phyloP scores from a whole-genome alignment of 345 rosid species.

The Aegle marmelos region DNA sequence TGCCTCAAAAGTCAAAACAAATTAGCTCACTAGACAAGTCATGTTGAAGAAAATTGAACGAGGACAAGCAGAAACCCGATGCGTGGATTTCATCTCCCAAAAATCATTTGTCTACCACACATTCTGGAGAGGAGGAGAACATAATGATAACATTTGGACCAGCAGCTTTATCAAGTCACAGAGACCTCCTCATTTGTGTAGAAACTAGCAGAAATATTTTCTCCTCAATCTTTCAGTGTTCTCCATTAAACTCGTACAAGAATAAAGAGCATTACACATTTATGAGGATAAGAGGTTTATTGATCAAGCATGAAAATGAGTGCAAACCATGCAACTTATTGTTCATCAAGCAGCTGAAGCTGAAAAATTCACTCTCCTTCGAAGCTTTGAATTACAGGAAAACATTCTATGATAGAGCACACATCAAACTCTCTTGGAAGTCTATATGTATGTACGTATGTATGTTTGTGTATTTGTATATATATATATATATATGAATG shows the following conservation, averaged over 20 bases:
- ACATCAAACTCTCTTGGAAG: background rate
- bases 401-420: background rate
- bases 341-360: background rate
- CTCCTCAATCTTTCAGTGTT: too few relatives aligned
- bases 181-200: background rate
- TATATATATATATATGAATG: too few relatives aligned
- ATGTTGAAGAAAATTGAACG: background rate
- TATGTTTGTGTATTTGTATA: too few relatives aligned
- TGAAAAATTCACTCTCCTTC: background rate
- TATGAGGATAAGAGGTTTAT: background rate
- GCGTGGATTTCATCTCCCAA: background rate
- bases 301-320: background rate
- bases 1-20: too few relatives aligned
- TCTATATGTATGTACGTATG: too few relatives aligned
- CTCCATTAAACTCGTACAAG: background rate
- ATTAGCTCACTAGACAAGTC: too few relatives aligned
- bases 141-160: background rate
- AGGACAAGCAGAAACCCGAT: background rate
- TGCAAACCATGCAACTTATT: too few relatives aligned
- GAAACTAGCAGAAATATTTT: background rate
- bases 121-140: background rate
- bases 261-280: background rate
- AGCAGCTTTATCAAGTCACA: background rate
- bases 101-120: background rate
- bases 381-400: background rate